phyloP scores from a whole-genome alignment of 148 eudicot species.

The Amaranthus hypochondriacus region DNA sequence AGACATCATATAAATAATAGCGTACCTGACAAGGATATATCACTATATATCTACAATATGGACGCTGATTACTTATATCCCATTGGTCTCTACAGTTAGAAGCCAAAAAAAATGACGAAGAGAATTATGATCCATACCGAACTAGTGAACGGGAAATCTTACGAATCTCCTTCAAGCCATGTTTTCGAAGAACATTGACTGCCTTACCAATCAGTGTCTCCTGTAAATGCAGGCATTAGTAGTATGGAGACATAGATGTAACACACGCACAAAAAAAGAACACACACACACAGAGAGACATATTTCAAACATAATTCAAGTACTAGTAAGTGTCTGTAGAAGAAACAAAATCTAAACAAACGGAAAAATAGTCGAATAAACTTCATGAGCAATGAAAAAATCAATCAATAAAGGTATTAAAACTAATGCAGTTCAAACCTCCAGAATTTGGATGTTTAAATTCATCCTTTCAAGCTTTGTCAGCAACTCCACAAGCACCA shows the following conservation, averaged over 20 bases:
- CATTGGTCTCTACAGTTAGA: too few species aligned
- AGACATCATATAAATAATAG: too few species aligned
- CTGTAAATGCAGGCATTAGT: conserved; percentile 1
- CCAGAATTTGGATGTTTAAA: not conserved
- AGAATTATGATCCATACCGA: conserved; percentile 3
- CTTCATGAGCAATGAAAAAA: not conserved
- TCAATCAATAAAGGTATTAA: not conserved
- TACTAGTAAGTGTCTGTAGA: not conserved
- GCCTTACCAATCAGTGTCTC: conserved; percentile 9
- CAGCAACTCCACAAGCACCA: conserved; percentile 4
- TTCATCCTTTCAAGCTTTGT: conserved; percentile 6
- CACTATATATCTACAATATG: too few species aligned
- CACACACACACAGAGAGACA: not conserved
- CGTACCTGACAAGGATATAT: too few species aligned
- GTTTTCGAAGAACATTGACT: not conserved
- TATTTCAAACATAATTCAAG: not conserved
- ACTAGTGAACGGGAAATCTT: conserved; percentile 1
- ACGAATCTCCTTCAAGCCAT: conserved; percentile 6
- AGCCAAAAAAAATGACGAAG: too few species aligned
- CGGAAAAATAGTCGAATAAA: not conserved
- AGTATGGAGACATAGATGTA: not conserved
- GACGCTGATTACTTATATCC: too few species aligned
- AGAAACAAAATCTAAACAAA: not conserved
- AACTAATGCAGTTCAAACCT: not conserved
- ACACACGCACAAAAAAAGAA: not conserved